Percentiles rank a stretch among this genome's conserved stretches.
Conservation (phyloP, 176 grass and related monocot genomes). For the Dendrocalamus sinicus region DNA sequence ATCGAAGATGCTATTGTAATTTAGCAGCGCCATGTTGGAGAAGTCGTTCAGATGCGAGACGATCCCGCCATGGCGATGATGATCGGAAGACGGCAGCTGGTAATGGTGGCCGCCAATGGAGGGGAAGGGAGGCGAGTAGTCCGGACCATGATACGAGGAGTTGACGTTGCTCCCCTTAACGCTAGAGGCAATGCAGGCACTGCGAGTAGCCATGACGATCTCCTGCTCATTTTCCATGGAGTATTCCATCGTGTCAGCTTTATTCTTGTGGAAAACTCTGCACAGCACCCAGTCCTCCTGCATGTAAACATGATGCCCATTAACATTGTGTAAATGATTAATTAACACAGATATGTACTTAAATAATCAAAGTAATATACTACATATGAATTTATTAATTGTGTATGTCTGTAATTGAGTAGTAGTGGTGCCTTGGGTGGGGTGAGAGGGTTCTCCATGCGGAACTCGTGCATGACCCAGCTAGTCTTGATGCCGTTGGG, state of each 20-base stretch:
- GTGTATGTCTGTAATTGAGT: too few relatives aligned
- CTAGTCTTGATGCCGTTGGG: slow-evolving; percentile 76
- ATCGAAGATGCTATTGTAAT: slow-evolving; percentile 40
- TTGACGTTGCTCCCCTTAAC: not conserved
- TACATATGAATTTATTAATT: too few relatives aligned
- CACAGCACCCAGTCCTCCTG: slow-evolving; percentile 84
- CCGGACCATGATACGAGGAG: slow-evolving; percentile 18
- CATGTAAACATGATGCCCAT: not conserved
- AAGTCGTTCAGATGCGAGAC: slow-evolving; percentile 19
- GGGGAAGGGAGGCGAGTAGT: slow-evolving; percentile 49
- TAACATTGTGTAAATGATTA: not conserved
- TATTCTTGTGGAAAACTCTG: slow-evolving; percentile 75
- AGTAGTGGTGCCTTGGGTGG: slow-evolving; percentile 53
- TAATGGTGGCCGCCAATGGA: slow-evolving; percentile 28
- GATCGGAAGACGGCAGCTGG: slow-evolving; percentile 21
- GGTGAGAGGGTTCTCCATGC: slow-evolving; percentile 62
- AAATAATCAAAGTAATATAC: too few relatives aligned
- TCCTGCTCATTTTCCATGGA: slow-evolving; percentile 43
- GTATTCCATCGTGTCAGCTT: slow-evolving; percentile 49
- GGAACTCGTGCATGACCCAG: slow-evolving; percentile 92
- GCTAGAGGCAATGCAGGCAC: not conserved
- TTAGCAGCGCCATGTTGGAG: slow-evolving; percentile 34
- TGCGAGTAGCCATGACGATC: slow-evolving; percentile 6
- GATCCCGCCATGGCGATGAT: not conserved
- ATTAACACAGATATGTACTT: not conserved